A percentile compares a stretch with the other conserved stretches of the same genome.
These are phyloP conservation scores for Xylaria sp. DNA, from an alignment of 2,329 filamentous ascomycete species.

Conservation along the genomic window DNA sequence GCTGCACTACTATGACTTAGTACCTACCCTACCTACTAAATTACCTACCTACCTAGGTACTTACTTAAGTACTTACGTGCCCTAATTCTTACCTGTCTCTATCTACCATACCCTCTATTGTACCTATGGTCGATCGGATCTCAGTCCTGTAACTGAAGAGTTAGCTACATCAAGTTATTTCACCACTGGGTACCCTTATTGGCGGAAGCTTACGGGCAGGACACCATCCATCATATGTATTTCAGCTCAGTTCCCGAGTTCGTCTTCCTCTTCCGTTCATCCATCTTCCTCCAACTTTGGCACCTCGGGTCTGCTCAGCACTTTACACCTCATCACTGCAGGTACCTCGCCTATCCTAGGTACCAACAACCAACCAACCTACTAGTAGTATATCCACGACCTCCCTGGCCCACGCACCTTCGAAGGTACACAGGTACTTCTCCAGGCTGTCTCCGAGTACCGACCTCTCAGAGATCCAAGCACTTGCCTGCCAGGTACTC, in stretches of 20 bases:
- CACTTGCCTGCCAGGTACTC: not conserved
- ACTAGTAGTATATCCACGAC: too few species aligned
- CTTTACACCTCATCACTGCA: conserved; percentile 7
- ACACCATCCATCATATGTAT: not conserved
- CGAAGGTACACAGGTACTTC: not conserved
- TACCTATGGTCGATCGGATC: not conserved
- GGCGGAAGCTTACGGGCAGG: not conserved
- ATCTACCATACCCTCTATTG: not conserved
- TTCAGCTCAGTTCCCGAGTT: not conserved
- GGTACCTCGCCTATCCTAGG: not conserved
- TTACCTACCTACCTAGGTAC: not conserved
- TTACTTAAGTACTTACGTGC: not conserved
- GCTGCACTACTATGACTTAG: too few species aligned
- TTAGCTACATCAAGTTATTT: not conserved
- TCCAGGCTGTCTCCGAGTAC: not conserved
- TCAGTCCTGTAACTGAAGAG: not conserved
- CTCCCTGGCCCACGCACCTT: not conserved
- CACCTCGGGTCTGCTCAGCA: not conserved
- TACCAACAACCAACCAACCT: not conserved
- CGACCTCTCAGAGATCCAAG: not conserved
- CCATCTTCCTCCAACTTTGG: not conserved
- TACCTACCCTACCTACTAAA: not conserved
- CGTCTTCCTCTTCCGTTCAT: not conserved
- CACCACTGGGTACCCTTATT: not conserved
- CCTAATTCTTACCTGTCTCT: not conserved